phyloP scores from a whole-genome alignment of 192 early-diverging fungal genomes.

The Nowakowskiella sp. region DNA sequence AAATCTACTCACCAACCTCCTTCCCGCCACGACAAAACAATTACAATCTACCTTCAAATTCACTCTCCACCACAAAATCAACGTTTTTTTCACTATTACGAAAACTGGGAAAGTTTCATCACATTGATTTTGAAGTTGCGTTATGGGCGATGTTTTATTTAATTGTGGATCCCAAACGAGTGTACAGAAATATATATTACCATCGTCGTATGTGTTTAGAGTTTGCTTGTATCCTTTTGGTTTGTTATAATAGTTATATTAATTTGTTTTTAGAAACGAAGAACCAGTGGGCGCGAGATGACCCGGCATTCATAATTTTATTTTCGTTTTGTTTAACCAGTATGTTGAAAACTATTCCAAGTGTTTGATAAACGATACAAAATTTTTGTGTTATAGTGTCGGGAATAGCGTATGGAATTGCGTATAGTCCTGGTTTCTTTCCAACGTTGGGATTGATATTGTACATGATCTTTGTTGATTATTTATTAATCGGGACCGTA shows the following conservation, averaged over 20 bases:
- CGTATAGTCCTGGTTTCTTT: slow-evolving; percentile 55
- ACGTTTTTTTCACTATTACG: no score
- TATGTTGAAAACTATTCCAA: slow-evolving; percentile 17
- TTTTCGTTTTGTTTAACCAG: slow-evolving; percentile 54
- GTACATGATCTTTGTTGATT: slow-evolving; percentile 79
- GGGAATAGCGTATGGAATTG: slow-evolving; percentile 75
- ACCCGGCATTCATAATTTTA: slow-evolving; percentile 87
- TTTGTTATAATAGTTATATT: slow-evolving; percentile 10
- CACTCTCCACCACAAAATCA: no score
- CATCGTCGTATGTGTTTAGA: slow-evolving; percentile 70
- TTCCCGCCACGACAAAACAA: no score
- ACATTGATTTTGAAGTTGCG: slow-evolving; percentile 86
- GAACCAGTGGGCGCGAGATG: slow-evolving; percentile 96
- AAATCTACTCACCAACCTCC: no score
- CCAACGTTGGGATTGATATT: slow-evolving; percentile 66
- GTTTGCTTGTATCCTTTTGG: background rate
- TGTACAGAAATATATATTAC: slow-evolving; percentile 93
- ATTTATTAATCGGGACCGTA: slow-evolving; percentile 59
- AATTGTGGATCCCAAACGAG: slow-evolving; percentile 68
- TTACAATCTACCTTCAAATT: no score
- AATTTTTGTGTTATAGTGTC: slow-evolving; percentile 44
- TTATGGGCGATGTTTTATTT: slow-evolving; percentile 86
- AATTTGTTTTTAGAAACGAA: slow-evolving; percentile 70
- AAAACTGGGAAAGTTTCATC: slow-evolving; percentile 50
- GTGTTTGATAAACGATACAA: background rate